A percentile compares a stretch with the other conserved stretches of the same genome.
These are phyloP conservation scores for Metschnikowia cerradonensis DNA, from an alignment of 805 yeast species.

Conservation along the genomic window DNA sequence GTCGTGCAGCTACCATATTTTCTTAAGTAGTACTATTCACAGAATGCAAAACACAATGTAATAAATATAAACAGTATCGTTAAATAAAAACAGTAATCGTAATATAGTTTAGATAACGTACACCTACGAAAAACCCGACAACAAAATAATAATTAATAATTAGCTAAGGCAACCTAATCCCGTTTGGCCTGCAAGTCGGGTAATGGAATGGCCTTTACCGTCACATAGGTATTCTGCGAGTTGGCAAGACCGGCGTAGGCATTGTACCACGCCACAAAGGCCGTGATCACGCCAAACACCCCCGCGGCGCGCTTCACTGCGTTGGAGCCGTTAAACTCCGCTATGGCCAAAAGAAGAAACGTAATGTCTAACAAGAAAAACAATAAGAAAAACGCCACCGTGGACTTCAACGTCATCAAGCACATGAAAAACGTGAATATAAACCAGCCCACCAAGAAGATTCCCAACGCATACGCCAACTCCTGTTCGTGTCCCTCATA, in stretches of 20 bases:
- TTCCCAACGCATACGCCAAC: slow-evolving; percentile 34
- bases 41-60: no score
- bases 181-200: slow-evolving; percentile 35
- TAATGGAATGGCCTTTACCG: slow-evolving; percentile 48
- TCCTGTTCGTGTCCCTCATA: slow-evolving; percentile 24
- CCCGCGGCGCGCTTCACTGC: slow-evolving; percentile 39
- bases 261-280: slow-evolving; percentile 43
- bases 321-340: slow-evolving; percentile 30
- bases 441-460: slow-evolving; percentile 41
- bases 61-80: no score
- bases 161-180: slow-evolving; percentile 7
- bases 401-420: slow-evolving; percentile 40
- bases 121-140: no score
- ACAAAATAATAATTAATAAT: background rate
- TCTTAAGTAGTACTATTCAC: no score
- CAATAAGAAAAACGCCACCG: slow-evolving; percentile 39
- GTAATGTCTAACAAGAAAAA: slow-evolving; percentile 40
- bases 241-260: slow-evolving; percentile 51
- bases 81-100: no score
- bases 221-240: slow-evolving; percentile 57
- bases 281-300: slow-evolving; percentile 39
- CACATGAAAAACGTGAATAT: slow-evolving; percentile 42
- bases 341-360: slow-evolving; percentile 38
- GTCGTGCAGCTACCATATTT: no score
- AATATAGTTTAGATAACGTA: no score